phyloP scores from a whole-genome alignment of 371 early-diverging fungal species.

The Vairimorpha apis region DNA sequence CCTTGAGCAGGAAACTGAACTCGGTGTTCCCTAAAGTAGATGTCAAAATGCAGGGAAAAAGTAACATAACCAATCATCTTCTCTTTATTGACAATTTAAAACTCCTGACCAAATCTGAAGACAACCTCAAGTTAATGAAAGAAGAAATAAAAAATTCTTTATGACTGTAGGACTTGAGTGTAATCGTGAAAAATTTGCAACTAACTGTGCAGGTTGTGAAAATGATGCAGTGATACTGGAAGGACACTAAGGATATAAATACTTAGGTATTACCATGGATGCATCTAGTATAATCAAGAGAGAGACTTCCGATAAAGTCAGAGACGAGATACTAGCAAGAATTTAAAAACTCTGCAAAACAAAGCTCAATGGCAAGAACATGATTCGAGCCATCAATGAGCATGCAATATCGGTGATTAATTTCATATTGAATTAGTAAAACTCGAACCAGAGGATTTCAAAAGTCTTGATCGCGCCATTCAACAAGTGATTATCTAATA shows the following conservation, averaged over 20 bases:
- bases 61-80: not conserved
- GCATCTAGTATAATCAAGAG: not conserved
- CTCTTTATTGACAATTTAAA: not conserved
- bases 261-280: not conserved
- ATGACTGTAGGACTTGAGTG: not conserved
- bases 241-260: not conserved
- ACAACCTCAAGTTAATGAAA: conserved; percentile 1
- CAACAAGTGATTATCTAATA: not conserved
- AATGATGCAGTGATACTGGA: conserved; percentile 1
- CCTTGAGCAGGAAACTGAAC: conserved; percentile 18
- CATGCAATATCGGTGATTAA: conserved; percentile 1
- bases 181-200: not conserved
- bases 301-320: not conserved
- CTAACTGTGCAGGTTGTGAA: not conserved
- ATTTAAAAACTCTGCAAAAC: not conserved
- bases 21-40: conserved; percentile 1
- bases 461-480: not conserved
- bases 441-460: not conserved
- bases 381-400: conserved; percentile 1
- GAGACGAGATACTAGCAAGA: not conserved
- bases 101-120: no score
- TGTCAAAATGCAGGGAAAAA: not conserved
- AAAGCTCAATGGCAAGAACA: conserved; percentile 5
- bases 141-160: conserved; percentile 2
- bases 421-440: not conserved